Evolutionary conservation across 2,329 filamentous ascomycete species (phyloP).

Genomic region (Scedosporium minutisporum): DNA sequence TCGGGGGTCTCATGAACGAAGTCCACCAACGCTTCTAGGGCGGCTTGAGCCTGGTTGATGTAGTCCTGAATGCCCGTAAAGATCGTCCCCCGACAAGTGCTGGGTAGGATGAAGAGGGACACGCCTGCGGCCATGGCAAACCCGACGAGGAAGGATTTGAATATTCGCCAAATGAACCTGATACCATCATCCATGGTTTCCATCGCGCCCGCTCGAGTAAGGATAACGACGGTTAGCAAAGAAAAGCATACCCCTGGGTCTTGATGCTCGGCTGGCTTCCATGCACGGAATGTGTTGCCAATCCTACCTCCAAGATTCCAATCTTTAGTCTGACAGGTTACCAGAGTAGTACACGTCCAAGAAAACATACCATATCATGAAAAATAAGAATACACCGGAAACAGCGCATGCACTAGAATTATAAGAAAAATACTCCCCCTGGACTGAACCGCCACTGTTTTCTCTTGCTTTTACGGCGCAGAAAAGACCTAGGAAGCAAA

Average conservation of each 20-base stretch:
- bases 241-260: constrained; percentile 3
- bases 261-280: constrained; percentile 2
- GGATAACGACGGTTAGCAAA: background rate
- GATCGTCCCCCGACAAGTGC: background rate
- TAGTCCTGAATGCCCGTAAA: background rate
- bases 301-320: background rate
- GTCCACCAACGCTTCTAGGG: background rate
- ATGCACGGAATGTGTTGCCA: background rate
- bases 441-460: background rate
- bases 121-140: constrained; percentile 4
- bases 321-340: background rate
- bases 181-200: background rate
- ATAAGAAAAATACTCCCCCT: constrained; percentile 3
- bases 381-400: constrained; percentile 2
- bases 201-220: background rate
- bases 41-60: background rate
- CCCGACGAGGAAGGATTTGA: constrained; percentile 1
- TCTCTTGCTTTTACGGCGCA: background rate
- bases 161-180: background rate
- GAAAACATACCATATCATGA: constrained; percentile 4
- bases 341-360: background rate
- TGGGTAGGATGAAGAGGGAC: constrained; percentile 3
- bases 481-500: constrained; percentile 1
- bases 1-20: constrained; percentile 5
- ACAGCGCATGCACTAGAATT: constrained; percentile 1